phyloP scores from a whole-genome alignment of 192 early-diverging fungal species.

The Gonapodya prolifera region DNA sequence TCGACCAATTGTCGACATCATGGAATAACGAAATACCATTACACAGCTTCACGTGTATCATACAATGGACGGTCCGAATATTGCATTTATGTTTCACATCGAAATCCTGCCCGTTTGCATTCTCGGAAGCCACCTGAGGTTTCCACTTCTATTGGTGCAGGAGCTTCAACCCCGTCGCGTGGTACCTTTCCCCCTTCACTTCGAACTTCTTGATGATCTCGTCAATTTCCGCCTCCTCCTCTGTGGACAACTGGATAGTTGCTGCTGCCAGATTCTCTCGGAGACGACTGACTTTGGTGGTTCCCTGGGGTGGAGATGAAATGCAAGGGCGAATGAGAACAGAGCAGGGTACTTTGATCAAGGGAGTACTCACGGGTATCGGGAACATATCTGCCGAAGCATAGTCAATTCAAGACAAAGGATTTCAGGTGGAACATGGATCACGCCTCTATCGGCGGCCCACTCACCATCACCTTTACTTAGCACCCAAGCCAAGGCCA shows the following conservation, averaged over 20 bases:
- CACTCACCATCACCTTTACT: background rate
- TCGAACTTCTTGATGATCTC: slow-evolving; percentile 9
- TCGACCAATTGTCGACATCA: too few relatives aligned
- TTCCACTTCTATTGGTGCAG: slow-evolving; percentile 13
- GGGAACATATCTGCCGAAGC: background rate
- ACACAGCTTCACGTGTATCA: too few relatives aligned
- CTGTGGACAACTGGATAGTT: slow-evolving; percentile 12
- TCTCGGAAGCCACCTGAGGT: too few relatives aligned
- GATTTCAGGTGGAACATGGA: background rate
- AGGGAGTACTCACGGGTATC: background rate
- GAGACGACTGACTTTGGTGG: slow-evolving; percentile 4
- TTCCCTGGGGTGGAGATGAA: background rate
- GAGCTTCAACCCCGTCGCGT: slow-evolving; percentile 4
- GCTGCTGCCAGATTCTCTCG: slow-evolving; percentile 18
- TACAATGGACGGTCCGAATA: too few relatives aligned
- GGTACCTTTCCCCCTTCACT: slow-evolving; percentile 15
- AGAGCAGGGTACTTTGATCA: background rate
- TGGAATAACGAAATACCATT: too few relatives aligned
- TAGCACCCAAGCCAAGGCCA: background rate
- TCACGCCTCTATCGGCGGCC: background rate
- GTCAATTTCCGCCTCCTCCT: slow-evolving; percentile 16
- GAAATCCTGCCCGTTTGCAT: too few relatives aligned
- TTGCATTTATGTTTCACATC: too few relatives aligned
- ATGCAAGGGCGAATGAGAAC: slow-evolving; percentile 35
- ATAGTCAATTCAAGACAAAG: background rate